A percentile compares a stretch with the other conserved stretches of the same genome.
These are phyloP conservation scores for Novymonas esmeraldas DNA, from an alignment of 208 protist genomes.

Conservation along the genomic window DNA sequence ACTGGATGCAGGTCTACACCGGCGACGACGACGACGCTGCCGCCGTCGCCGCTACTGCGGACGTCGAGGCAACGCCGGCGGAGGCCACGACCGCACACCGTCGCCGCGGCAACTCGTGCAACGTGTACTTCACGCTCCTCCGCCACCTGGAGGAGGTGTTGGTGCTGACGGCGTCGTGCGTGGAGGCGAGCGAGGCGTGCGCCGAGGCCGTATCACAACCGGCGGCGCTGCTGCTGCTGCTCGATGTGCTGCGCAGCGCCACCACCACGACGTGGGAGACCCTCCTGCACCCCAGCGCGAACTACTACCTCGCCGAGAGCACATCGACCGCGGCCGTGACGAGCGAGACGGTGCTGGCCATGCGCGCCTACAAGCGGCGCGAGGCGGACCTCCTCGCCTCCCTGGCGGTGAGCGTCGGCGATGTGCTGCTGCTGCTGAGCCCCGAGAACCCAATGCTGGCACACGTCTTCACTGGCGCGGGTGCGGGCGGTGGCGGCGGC, in stretches of 20 bases:
- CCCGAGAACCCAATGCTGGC: conserved; percentile 50
- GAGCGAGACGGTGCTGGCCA: conserved; percentile 22
- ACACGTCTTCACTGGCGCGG: conserved; percentile 25
- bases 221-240: conserved; percentile 24
- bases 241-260: conserved; percentile 37
- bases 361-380: conserved; percentile 45
- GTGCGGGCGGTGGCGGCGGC: not conserved
- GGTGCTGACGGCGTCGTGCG: conserved; percentile 45
- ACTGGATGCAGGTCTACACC: conserved; percentile 25
- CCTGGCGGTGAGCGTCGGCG: conserved; percentile 40
- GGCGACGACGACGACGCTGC: conserved; percentile 2
- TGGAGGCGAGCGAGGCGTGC: conserved; percentile 56
- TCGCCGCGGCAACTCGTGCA: conserved; percentile 9
- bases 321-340: not conserved
- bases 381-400: conserved; percentile 49
- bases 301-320: conserved; percentile 16
- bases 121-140: conserved; percentile 39
- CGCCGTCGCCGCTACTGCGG: not conserved
- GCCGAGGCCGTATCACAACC: conserved; percentile 40
- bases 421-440: conserved; percentile 58
- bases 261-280: conserved; percentile 43
- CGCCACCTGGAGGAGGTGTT: conserved; percentile 60
- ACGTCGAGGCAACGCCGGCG: not conserved
- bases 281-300: conserved; percentile 34
- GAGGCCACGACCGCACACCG: conserved; percentile 1